Conservation (phyloP, 2,329 filamentous ascomycete genomes). For the Ilyonectria mors-panacis region DNA sequence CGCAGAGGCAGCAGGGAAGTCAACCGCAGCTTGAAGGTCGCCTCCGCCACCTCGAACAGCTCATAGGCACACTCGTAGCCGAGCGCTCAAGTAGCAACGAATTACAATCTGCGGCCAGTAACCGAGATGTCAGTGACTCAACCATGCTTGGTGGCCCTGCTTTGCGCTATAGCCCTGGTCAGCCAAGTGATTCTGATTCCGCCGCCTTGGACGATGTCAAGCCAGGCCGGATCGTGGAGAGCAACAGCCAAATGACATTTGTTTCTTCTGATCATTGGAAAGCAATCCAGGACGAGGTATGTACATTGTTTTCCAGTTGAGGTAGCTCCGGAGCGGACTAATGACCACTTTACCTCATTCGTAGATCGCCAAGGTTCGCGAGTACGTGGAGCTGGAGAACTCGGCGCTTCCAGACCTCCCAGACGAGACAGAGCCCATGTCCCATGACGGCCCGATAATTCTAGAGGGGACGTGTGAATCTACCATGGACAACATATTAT, state of each 20-base stretch:
- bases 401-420: background rate
- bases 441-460: slow-evolving; percentile 29
- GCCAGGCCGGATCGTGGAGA: slow-evolving; percentile 32
- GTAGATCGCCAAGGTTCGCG: slow-evolving; percentile 34
- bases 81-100: slow-evolving; percentile 15
- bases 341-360: background rate
- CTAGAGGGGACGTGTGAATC: slow-evolving; percentile 10
- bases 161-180: background rate
- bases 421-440: slow-evolving; percentile 15
- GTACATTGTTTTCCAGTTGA: background rate
- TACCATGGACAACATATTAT: slow-evolving; percentile 28
- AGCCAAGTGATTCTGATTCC: background rate
- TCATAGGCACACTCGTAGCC: slow-evolving; percentile 36
- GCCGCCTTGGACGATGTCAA: slow-evolving; percentile 20
- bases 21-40: slow-evolving; percentile 33
- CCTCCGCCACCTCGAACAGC: slow-evolving; percentile 35
- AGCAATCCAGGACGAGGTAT: slow-evolving; percentile 34
- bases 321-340: too few relatives aligned
- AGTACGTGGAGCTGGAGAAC: slow-evolving; percentile 27
- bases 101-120: too few relatives aligned
- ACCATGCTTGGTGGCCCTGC: background rate
- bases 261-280: slow-evolving; percentile 41
- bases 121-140: background rate
- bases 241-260: slow-evolving; percentile 37
- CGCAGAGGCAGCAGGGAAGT: slow-evolving; percentile 19